phyloP scores from a whole-genome alignment of 345 rosid genomes.

The Eucalyptus sp. region DNA sequence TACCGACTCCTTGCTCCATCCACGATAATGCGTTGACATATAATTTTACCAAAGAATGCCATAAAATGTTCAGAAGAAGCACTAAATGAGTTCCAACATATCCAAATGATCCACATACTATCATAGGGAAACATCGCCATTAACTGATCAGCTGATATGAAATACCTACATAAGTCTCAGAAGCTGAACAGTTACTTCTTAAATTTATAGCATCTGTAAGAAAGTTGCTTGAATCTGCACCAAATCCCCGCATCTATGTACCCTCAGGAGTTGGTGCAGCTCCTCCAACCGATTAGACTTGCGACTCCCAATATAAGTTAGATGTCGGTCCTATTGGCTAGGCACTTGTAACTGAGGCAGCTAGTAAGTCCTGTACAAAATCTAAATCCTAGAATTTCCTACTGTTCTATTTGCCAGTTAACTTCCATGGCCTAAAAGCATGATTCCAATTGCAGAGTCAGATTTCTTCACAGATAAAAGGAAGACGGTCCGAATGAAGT shows the following conservation, averaged over 20 bases:
- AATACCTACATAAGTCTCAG: background rate
- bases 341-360: background rate
- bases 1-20: background rate
- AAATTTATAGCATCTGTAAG: background rate
- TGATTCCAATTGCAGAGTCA: background rate
- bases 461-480: background rate
- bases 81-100: background rate
- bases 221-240: background rate
- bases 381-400: slow-evolving; percentile 3
- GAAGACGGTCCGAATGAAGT: background rate
- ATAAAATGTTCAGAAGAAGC: background rate
- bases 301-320: slow-evolving; percentile 3
- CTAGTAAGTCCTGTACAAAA: slow-evolving; percentile 23
- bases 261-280: background rate
- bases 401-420: background rate
- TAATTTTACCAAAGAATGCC: background rate
- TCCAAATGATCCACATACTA: background rate
- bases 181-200: background rate
- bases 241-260: background rate
- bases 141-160: background rate
- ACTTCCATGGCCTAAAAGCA: background rate
- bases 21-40: background rate
- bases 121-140: background rate
- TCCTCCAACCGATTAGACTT: background rate
- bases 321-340: background rate